These are phyloP conservation scores for Colletotrichum sp. DNA, from an alignment of 2,329 filamentous ascomycete species.

Conservation along the genomic window DNA sequence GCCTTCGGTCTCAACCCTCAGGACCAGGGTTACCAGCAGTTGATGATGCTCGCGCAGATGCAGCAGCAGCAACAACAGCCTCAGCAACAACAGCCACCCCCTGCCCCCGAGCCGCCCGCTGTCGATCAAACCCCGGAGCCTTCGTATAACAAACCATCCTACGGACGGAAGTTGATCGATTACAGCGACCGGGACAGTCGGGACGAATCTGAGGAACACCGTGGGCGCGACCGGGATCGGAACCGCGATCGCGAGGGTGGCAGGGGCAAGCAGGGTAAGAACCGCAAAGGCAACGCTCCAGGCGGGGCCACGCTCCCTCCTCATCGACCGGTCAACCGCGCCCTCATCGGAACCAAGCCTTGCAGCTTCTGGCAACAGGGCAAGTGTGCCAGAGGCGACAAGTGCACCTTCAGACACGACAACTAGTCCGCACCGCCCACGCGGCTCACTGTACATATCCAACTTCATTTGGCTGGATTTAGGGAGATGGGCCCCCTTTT, in stretches of 20 bases:
- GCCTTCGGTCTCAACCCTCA: constrained; percentile 38
- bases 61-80: constrained; percentile 31
- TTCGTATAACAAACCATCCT: constrained; percentile 19
- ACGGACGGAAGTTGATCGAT: constrained; percentile 21
- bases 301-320: constrained; percentile 37
- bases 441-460: background rate
- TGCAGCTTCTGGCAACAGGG: constrained; percentile 76
- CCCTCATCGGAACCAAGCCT: constrained; percentile 68
- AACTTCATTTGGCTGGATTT: background rate
- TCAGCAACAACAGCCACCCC: constrained; percentile 22
- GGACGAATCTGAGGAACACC: constrained; percentile 21
- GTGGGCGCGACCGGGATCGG: constrained; percentile 29
- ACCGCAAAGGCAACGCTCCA: constrained; percentile 38
- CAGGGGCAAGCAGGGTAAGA: constrained; percentile 41
- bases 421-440: background rate
- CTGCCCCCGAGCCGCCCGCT: background rate
- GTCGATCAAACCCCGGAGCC: constrained; percentile 20
- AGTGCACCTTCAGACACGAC: constrained; percentile 77
- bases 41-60: constrained; percentile 43
- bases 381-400: constrained; percentile 74
- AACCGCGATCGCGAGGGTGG: constrained; percentile 31
- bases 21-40: constrained; percentile 45
- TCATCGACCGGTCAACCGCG: constrained; percentile 56
- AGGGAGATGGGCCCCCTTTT: background rate
- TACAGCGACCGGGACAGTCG: constrained; percentile 13